phyloP scores from a whole-genome alignment of 805 yeast species.

The Pichia scutulata region DNA sequence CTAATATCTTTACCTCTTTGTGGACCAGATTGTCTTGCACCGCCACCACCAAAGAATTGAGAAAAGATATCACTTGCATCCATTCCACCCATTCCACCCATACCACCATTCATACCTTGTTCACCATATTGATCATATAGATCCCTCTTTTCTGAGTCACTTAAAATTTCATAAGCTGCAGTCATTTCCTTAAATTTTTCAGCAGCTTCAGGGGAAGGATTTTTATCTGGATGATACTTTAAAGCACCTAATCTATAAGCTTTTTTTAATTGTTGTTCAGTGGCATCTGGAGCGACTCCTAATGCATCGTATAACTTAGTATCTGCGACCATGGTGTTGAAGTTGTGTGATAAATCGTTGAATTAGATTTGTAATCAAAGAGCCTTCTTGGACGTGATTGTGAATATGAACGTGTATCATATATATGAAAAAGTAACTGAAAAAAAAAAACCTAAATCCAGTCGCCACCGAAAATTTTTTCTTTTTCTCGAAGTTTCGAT shows the following conservation, averaged over 20 bases:
- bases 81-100: slow-evolving; percentile 50
- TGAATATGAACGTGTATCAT: not conserved
- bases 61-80: slow-evolving; percentile 46
- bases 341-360: not conserved
- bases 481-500: not conserved
- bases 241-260: slow-evolving; percentile 78
- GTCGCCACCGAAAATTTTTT: slow-evolving; percentile 1
- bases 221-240: slow-evolving; percentile 79
- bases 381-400: not conserved
- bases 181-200: slow-evolving; percentile 91
- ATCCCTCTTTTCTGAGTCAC: slow-evolving; percentile 84
- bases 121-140: slow-evolving; percentile 85
- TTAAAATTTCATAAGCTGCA: slow-evolving; percentile 79
- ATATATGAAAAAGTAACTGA: not conserved
- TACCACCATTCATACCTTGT: slow-evolving; percentile 80
- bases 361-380: not conserved
- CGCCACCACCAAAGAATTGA: slow-evolving; percentile 50
- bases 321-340: slow-evolving; percentile 58
- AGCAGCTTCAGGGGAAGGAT: slow-evolving; percentile 82
- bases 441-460: not conserved
- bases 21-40: slow-evolving; percentile 73
- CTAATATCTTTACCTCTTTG: slow-evolving; percentile 84
- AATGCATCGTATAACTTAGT: slow-evolving; percentile 68
- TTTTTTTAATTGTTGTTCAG: slow-evolving; percentile 66
- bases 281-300: slow-evolving; percentile 64